A percentile compares a stretch with the other conserved stretches of the same genome.
Conservation (phyloP, 805 yeast genomes). For the Pichia membranifaciens region DNA sequence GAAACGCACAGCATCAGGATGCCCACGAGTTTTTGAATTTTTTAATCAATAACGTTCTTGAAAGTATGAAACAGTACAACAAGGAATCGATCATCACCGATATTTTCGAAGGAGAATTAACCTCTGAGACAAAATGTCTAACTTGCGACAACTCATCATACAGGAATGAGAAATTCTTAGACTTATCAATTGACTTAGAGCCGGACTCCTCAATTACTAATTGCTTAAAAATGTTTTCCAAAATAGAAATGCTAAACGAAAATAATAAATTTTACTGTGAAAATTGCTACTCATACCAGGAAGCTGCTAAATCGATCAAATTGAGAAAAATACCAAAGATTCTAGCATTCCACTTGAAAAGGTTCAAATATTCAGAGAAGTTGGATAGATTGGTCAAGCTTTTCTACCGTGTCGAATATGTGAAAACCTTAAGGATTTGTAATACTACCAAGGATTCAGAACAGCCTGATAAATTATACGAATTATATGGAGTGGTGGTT, state of each 20-base stretch:
- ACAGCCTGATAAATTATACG: slow-evolving; percentile 58
- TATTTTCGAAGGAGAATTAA: slow-evolving; percentile 77
- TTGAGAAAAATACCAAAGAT: slow-evolving; percentile 71
- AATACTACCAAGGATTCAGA: slow-evolving; percentile 56
- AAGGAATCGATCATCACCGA: slow-evolving; percentile 33
- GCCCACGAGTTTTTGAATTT: slow-evolving; percentile 95
- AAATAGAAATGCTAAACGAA: slow-evolving; percentile 77
- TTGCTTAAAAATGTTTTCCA: slow-evolving; percentile 75
- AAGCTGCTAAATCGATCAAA: slow-evolving; percentile 86
- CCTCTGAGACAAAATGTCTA: slow-evolving; percentile 84
- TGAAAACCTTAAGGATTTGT: slow-evolving; percentile 62
- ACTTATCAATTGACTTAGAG: slow-evolving; percentile 78
- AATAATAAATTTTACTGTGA: slow-evolving; percentile 93
- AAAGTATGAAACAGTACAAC: slow-evolving; percentile 39
- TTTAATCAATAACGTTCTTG: slow-evolving; percentile 61
- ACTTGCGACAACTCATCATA: slow-evolving; percentile 80
- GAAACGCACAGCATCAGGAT: slow-evolving; percentile 95
- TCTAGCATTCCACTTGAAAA: slow-evolving; percentile 76
- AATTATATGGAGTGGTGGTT: slow-evolving; percentile 78
- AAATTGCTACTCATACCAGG: slow-evolving; percentile 82
- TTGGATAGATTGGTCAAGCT: slow-evolving; percentile 77
- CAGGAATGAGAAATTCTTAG: slow-evolving; percentile 81
- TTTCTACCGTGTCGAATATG: slow-evolving; percentile 79
- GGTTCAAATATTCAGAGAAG: slow-evolving; percentile 87
- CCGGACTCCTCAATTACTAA: slow-evolving; percentile 69